Conservation (phyloP, 2,329 filamentous ascomycete species). For the Hypoxylon sp. region DNA sequence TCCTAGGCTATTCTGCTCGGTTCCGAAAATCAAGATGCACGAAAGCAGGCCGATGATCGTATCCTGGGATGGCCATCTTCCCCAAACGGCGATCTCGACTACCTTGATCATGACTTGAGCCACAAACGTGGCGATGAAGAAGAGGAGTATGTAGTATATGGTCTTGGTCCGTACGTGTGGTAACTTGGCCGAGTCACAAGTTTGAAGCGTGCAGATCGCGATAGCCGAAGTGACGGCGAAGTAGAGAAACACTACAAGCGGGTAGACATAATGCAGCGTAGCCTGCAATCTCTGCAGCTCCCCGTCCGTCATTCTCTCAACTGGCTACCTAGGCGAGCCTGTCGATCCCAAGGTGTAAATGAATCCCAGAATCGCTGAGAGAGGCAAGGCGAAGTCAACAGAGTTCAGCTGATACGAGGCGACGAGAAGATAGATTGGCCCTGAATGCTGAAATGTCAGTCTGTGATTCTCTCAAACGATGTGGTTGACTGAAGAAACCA, state of each 20-base stretch:
- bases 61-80: constrained; percentile 59
- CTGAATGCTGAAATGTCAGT: constrained; percentile 30
- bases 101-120: constrained; percentile 60
- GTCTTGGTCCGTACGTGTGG: constrained; percentile 58
- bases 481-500: constrained; percentile 10
- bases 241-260: constrained; percentile 67
- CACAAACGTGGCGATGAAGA: constrained; percentile 61
- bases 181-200: constrained; percentile 53
- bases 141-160: constrained; percentile 59
- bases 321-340: constrained; percentile 23
- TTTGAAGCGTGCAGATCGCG: constrained; percentile 67
- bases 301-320: constrained; percentile 35
- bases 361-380: constrained; percentile 7
- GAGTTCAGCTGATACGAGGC: constrained; percentile 18
- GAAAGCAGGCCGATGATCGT: constrained; percentile 69
- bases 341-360: constrained; percentile 5
- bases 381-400: constrained; percentile 3
- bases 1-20: constrained; percentile 67
- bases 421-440: constrained; percentile 20
- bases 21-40: constrained; percentile 73
- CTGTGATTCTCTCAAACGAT: constrained; percentile 9
- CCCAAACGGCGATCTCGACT: constrained; percentile 52
- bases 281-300: constrained; percentile 52
- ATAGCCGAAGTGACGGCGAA: constrained; percentile 65
- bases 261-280: constrained; percentile 70